phyloP scores from a whole-genome alignment of 495 filamentous ascomycete genomes.

The Aspergillus ostianus region DNA sequence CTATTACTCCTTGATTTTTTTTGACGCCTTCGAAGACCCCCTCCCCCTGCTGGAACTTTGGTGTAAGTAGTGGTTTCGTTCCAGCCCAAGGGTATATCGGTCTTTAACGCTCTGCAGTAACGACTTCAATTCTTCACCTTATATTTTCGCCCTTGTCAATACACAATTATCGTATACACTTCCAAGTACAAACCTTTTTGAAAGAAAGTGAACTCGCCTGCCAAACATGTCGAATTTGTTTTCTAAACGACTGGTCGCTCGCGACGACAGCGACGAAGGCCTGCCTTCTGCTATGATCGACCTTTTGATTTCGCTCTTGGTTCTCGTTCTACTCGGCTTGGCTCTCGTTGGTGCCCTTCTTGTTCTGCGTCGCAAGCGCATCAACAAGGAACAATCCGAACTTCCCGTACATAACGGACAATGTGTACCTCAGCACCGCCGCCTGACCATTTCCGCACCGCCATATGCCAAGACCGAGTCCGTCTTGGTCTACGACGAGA shows the following conservation, averaged over 20 bases:
- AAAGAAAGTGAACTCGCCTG: conserved; percentile 5
- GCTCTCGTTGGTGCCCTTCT: conserved; percentile 64
- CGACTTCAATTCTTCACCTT: conserved; percentile 15
- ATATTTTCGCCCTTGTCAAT: conserved; percentile 7
- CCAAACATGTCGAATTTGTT: conserved; percentile 41
- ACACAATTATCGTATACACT: neutral
- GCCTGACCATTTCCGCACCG: conserved; percentile 60
- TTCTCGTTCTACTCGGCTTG: conserved; percentile 68
- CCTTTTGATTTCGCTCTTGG: conserved; percentile 76
- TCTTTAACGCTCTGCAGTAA: neutral
- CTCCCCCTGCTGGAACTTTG: neutral
- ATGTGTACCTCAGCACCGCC: conserved; percentile 60
- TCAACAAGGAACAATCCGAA: conserved; percentile 44
- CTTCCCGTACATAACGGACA: conserved; percentile 60
- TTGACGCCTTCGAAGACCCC: neutral
- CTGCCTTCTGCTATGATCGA: conserved; percentile 60
- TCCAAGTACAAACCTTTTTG: neutral
- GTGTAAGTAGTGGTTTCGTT: neutral
- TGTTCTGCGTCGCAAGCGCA: conserved; percentile 66
- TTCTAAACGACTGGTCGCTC: conserved; percentile 47
- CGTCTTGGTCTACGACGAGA: conserved; percentile 71
- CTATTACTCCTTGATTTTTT: neutral
- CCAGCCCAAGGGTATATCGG: neutral
- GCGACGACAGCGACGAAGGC: conserved; percentile 45
- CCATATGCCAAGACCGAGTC: conserved; percentile 59